phyloP scores from a whole-genome alignment of 768 basidiomycete species.

The Collybiopsis confluens region DNA sequence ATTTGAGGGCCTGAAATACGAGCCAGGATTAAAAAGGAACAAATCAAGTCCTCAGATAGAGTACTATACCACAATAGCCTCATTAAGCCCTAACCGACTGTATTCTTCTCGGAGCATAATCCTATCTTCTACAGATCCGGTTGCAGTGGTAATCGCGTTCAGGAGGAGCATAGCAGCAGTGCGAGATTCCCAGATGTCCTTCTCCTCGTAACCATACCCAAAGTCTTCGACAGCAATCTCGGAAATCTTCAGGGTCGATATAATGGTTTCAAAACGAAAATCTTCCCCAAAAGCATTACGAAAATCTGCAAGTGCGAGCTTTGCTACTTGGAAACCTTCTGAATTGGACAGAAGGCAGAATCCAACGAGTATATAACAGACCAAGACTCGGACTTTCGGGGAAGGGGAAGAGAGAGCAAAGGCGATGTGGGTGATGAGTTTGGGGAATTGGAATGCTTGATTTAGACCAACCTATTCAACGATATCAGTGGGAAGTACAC shows the following conservation, averaged over 20 bases:
- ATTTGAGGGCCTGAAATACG: constrained; percentile 60
- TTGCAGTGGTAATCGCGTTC: constrained; percentile 75
- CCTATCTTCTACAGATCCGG: constrained; percentile 74
- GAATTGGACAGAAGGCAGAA: constrained; percentile 69
- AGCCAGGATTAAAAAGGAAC: background rate
- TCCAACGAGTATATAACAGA: constrained; percentile 78
- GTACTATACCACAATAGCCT: constrained; percentile 74
- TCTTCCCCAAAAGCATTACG: constrained; percentile 63
- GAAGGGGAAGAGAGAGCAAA: constrained; percentile 67
- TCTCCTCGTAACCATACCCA: constrained; percentile 48
- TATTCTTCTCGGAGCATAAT: constrained; percentile 81
- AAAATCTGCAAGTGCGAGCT: constrained; percentile 79
- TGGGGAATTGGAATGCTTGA: constrained; percentile 58
- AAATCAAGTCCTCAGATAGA: background rate
- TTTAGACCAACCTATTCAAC: constrained; percentile 62
- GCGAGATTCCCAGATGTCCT: constrained; percentile 79
- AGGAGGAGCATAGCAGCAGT: constrained; percentile 72
- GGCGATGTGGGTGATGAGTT: constrained; percentile 65
- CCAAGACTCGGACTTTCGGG: constrained; percentile 62
- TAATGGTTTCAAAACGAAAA: constrained; percentile 77
- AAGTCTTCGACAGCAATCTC: constrained; percentile 29
- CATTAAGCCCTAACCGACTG: constrained; percentile 74
- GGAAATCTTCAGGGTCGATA: constrained; percentile 56
- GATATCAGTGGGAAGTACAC: constrained; percentile 10
- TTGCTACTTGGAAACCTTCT: constrained; percentile 71